A percentile compares a stretch with the other conserved stretches of the same genome.
Conservation (phyloP, 2,329 filamentous ascomycete species). For the Acrocalymma vagum region DNA sequence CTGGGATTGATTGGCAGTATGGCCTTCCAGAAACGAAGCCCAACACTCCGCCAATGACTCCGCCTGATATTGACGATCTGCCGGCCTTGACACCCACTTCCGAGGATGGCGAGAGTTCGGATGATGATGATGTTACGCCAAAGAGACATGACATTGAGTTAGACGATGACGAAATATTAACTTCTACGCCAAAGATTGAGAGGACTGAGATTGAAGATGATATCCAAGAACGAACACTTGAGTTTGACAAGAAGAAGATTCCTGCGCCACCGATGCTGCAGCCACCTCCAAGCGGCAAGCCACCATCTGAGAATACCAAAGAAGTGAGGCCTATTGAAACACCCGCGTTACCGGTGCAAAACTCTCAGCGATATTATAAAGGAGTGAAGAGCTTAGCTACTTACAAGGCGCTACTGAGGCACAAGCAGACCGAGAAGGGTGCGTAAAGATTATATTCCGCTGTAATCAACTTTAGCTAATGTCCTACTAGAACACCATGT, state of each 20-base stretch:
- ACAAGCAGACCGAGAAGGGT: slow-evolving; percentile 24
- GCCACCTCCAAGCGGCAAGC: slow-evolving; percentile 29
- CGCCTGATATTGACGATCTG: slow-evolving; percentile 29
- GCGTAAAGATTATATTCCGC: not conserved
- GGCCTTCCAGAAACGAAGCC: slow-evolving; percentile 16
- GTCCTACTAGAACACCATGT: slow-evolving; percentile 20
- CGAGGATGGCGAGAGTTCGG: slow-evolving; percentile 19
- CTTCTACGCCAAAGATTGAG: slow-evolving; percentile 10
- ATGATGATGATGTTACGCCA: slow-evolving; percentile 6
- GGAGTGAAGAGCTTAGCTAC: slow-evolving; percentile 31
- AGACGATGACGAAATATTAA: slow-evolving; percentile 2
- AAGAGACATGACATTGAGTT: slow-evolving; percentile 10
- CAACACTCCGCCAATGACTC: slow-evolving; percentile 14
- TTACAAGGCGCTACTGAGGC: slow-evolving; percentile 29
- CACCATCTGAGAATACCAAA: slow-evolving; percentile 5
- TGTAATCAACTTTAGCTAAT: slow-evolving; percentile 3
- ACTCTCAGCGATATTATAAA: slow-evolving; percentile 25
- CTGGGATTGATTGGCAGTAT: slow-evolving; percentile 37
- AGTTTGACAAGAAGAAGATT: slow-evolving; percentile 28
- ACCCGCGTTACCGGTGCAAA: slow-evolving; percentile 15
- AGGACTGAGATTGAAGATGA: slow-evolving; percentile 21
- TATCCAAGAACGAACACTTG: slow-evolving; percentile 35
- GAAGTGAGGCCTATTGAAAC: slow-evolving; percentile 26
- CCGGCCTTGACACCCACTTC: slow-evolving; percentile 28
- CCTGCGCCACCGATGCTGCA: slow-evolving; percentile 29